Conservation (phyloP, 345 rosid genomes). For the Heritiera fomes region DNA sequence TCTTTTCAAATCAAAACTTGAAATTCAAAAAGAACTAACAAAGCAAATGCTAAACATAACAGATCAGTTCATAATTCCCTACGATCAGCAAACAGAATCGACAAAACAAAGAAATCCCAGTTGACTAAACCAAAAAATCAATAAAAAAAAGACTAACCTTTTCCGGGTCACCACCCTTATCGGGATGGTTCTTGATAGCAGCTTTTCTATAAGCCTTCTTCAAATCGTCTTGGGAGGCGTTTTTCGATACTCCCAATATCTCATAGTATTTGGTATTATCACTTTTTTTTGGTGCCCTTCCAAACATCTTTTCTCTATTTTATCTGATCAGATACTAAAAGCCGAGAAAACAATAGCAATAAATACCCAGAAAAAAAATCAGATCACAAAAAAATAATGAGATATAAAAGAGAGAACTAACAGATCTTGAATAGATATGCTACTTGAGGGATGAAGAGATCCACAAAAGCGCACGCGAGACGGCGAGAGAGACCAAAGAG, state of each 20-base stretch:
- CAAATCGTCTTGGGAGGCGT: slow-evolving; percentile 57
- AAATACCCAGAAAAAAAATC: background rate
- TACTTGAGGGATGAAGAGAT: slow-evolving; percentile 16
- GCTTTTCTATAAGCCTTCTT: slow-evolving; percentile 73
- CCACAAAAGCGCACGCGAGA: slow-evolving; percentile 6
- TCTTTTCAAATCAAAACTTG: background rate
- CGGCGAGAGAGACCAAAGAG: slow-evolving; percentile 19
- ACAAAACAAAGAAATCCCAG: background rate
- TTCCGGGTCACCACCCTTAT: slow-evolving; percentile 75
- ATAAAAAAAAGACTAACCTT: slow-evolving; percentile 34
- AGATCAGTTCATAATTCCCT: background rate
- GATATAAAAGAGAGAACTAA: background rate
- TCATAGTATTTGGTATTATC: slow-evolving; percentile 70
- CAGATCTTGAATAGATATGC: background rate
- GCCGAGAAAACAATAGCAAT: background rate
- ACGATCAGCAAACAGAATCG: background rate
- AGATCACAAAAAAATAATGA: background rate
- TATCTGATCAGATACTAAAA: slow-evolving; percentile 9
- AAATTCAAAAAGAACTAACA: background rate
- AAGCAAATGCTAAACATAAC: background rate
- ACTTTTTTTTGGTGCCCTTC: slow-evolving; percentile 66
- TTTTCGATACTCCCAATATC: slow-evolving; percentile 56
- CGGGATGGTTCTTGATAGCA: slow-evolving; percentile 72
- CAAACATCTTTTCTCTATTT: slow-evolving; percentile 42
- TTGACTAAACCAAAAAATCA: background rate